A percentile compares a stretch with the other conserved stretches of the same genome.
Evolutionary conservation across 768 basidiomycete species (phyloP).

Genomic region (Leccinum variicolor): DNA sequence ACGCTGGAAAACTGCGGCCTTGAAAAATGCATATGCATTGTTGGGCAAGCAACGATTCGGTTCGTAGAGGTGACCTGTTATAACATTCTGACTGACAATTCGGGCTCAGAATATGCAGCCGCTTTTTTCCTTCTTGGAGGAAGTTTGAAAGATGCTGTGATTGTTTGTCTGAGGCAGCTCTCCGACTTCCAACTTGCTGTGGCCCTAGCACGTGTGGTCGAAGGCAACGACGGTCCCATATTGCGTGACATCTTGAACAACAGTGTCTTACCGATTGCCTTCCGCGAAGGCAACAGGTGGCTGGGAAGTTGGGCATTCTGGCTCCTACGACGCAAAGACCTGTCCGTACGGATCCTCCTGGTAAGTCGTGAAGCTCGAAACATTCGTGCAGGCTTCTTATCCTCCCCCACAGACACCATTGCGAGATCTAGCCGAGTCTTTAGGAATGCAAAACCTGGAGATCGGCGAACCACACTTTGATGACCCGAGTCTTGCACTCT

Average conservation of each 20-base stretch:
- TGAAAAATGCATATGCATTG: constrained; percentile 95
- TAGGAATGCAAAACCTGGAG: constrained; percentile 52
- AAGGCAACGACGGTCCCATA: constrained; percentile 79
- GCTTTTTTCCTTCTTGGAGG: constrained; percentile 95
- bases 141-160: constrained; percentile 86
- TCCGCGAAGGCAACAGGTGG: constrained; percentile 88
- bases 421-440: constrained; percentile 60
- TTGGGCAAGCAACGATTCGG: constrained; percentile 90
- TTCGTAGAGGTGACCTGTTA: constrained; percentile 35
- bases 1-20: constrained; percentile 88
- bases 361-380: constrained; percentile 42
- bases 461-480: constrained; percentile 90
- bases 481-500: constrained; percentile 86
- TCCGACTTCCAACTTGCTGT: constrained; percentile 89
- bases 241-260: constrained; percentile 66
- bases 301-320: constrained; percentile 96
- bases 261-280: constrained; percentile 80
- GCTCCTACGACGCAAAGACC: constrained; percentile 81
- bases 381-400: background rate
- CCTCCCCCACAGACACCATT: constrained; percentile 58
- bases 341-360: constrained; percentile 86
- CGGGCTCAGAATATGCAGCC: constrained; percentile 85
- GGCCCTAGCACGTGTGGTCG: constrained; percentile 79
- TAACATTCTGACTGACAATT: constrained; percentile 2
- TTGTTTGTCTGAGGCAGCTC: constrained; percentile 84